A percentile compares a stretch with the other conserved stretches of the same genome.
phyloP scores from a whole-genome alignment of 345 rosid genomes.

The Corchorus olitorius region DNA sequence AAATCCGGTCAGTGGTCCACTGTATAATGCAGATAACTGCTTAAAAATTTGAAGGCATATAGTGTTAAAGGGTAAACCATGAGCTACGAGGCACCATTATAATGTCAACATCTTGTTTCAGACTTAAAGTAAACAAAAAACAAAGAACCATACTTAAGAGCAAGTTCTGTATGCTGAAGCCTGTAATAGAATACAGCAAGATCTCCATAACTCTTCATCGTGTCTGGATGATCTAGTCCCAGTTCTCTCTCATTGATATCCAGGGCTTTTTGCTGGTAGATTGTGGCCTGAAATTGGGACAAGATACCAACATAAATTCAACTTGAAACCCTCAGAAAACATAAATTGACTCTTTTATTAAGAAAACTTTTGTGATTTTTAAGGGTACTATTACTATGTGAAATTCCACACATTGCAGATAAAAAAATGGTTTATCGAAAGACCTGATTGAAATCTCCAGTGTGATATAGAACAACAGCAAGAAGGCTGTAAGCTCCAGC shows the following conservation, averaged over 20 bases:
- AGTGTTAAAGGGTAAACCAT: not conserved
- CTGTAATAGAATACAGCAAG: conserved; percentile 99
- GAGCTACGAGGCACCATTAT: conserved; percentile 8
- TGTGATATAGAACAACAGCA: conserved; percentile 96
- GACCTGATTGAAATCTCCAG: conserved; percentile 99
- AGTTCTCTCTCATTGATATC: conserved; percentile 99
- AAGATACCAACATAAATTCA: conserved; percentile 24
- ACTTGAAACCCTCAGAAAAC: conserved; percentile 24
- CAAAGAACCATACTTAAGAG: conserved; percentile 79
- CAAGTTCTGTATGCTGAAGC: conserved; percentile 96
- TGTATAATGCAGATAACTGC: not conserved
- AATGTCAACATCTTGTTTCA: conserved; percentile 4
- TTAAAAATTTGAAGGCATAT: not conserved
- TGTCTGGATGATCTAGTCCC: conserved; percentile 99
- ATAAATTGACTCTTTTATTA: not conserved
- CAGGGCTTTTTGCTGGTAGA: conserved; percentile 97
- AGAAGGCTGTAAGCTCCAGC: conserved; percentile 99
- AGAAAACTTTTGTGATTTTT: not conserved
- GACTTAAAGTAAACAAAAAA: conserved; percentile 12
- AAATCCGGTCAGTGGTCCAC: conserved; percentile 1
- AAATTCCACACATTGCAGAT: conserved; percentile 4
- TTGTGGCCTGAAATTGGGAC: conserved; percentile 71
- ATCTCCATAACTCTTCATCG: conserved; percentile 99
- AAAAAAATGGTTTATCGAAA: conserved; percentile 22
- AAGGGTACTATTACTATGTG: conserved; percentile 6